Evolutionary conservation across 139 green algal species (phyloP), one percentile per base, ranked within the genome.

Genomic region (Chlorella sorokiniana): DNA sequence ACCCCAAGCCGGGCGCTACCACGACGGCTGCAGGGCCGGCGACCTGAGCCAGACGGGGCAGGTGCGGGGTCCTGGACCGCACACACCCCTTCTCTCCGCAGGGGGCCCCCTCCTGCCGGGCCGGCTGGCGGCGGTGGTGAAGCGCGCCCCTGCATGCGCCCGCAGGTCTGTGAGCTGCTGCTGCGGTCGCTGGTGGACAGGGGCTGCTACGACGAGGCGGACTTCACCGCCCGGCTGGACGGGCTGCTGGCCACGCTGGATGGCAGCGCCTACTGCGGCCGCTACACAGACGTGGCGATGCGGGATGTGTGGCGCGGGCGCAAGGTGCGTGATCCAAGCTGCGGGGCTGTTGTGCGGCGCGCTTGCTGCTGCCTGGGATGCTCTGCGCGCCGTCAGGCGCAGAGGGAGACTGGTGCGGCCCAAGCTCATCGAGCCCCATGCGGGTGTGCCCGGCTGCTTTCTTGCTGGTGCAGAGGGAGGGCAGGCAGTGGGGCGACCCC

Each of bases 231-330:
- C 71, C 48, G 71, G 33, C 45, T 78, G 48, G 52, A 61, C 23
- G 61, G n/a, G 23, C 56, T 70, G 54, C 54, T 56, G 65, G 72
- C 7, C 51, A 42, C 25, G 4, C 45, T 52, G 31, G 45, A 83
- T 29, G 68, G 67, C 41, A 78, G 18, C 18, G 37, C 71, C 33
- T 78, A 78, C 71, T 48, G 48, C 33, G 52, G 69, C 14, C 64
- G 76, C 23, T 78, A 84, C 79, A 84, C 79, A 5, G 79, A 84
- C 10, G 65, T 81, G 51, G 79, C 79, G 16, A 84, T 84, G 68
- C 79, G 79, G 23, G 68, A 84, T 9, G 67, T 84, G 68, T 84
- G 79, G 79, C 70, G 67, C n/a, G 79, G 68, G 3, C 56, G 69
- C 67, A 84, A 84, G 79, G 45, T 62, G 69, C 8, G 44, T n/a